Evolutionary conservation across 495 filamentous ascomycete species (phyloP).

Genomic region (Xylaria nigripes): DNA sequence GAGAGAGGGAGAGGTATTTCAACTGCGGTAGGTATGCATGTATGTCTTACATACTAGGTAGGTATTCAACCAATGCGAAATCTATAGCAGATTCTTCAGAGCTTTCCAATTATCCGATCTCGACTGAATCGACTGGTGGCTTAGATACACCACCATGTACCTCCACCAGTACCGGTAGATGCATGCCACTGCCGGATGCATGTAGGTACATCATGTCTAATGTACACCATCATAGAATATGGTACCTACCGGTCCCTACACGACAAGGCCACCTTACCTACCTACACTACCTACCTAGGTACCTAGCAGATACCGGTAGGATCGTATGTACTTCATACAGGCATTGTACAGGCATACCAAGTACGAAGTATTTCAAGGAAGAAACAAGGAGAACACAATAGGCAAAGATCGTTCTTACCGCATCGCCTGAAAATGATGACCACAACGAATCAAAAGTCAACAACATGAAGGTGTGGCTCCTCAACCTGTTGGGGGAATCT

Average conservation of each 20-base stretch:
- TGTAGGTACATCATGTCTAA: neutral
- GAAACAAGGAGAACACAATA: neutral
- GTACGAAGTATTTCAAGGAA: neutral
- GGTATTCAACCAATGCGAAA: neutral
- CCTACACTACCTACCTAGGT: too few relatives aligned
- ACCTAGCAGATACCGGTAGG: too few relatives aligned
- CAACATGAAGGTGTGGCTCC: constrained; percentile 1
- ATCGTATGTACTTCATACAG: too few relatives aligned
- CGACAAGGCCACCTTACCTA: too few relatives aligned
- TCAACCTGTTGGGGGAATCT: constrained; percentile 4
- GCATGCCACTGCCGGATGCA: neutral
- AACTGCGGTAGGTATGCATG: neutral
- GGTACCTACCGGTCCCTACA: too few relatives aligned
- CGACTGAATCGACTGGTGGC: neutral
- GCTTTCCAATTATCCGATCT: neutral
- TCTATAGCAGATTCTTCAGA: neutral
- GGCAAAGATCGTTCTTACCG: constrained; percentile 3
- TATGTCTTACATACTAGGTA: neutral
- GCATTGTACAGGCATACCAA: neutral
- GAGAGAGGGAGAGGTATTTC: neutral
- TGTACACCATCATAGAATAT: neutral
- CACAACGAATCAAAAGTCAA: constrained; percentile 1
- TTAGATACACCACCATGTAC: neutral
- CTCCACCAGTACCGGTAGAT: neutral
- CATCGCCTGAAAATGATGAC: neutral